A percentile compares a stretch with the other conserved stretches of the same genome.
These are phyloP conservation scores for Coemansia pectinata DNA, from an alignment of 192 early-diverging fungal genomes.

Conservation along the genomic window DNA sequence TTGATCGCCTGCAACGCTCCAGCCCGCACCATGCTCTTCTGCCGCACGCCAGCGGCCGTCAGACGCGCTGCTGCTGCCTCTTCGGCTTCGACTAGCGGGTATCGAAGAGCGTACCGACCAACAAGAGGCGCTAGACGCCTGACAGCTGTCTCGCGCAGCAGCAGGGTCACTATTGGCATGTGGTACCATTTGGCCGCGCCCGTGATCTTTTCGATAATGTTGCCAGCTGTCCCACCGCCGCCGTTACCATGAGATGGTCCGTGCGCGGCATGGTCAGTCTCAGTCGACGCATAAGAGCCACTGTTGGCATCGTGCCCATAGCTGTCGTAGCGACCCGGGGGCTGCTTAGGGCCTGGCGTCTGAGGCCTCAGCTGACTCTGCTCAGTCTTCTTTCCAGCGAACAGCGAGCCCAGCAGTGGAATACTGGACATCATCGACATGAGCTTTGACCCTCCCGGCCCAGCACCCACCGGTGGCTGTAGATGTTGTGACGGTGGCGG, in stretches of 20 bases:
- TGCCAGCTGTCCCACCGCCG: background rate
- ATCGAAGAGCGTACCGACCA: constrained; percentile 42
- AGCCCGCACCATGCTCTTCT: constrained; percentile 20
- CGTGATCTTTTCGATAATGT: constrained; percentile 15
- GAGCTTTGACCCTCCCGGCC: constrained; percentile 24
- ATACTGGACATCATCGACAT: constrained; percentile 43
- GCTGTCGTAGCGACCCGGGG: constrained; percentile 15
- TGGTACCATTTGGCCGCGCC: constrained; percentile 27
- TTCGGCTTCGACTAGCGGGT: constrained; percentile 46
- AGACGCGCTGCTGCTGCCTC: constrained; percentile 19
- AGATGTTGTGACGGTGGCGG: background rate
- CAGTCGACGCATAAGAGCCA: constrained; percentile 17
- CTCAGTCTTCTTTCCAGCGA: constrained; percentile 30
- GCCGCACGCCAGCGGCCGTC: constrained; percentile 4
- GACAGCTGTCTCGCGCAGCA: constrained; percentile 23
- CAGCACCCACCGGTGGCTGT: background rate
- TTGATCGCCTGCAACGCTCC: constrained; percentile 34
- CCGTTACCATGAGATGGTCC: background rate
- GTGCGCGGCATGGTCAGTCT: constrained; percentile 6
- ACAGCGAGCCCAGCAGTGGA: constrained; percentile 41
- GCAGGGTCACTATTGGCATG: constrained; percentile 19
- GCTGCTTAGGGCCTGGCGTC: constrained; percentile 4
- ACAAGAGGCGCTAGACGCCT: constrained; percentile 27
- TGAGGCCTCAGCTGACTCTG: constrained; percentile 2
- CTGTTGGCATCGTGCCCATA: constrained; percentile 4